A percentile compares a stretch with the other conserved stretches of the same genome.
Conservation (phyloP, 129 eudicot species). For the Ambrosia trifida region DNA sequence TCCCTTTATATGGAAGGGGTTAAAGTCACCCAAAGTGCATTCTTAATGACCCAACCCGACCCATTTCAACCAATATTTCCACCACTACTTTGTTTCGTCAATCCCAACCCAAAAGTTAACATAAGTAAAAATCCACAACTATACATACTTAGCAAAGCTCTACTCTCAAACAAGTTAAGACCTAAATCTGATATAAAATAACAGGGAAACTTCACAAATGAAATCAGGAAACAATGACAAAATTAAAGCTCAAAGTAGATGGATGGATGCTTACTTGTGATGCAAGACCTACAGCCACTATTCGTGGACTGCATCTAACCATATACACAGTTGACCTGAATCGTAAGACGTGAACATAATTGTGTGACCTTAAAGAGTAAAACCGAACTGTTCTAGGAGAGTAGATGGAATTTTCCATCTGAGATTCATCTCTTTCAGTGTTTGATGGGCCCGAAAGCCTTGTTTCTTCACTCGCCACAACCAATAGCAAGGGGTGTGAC, state of each 20-base stretch:
- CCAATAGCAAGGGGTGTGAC: constrained; percentile 85
- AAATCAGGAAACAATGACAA: constrained; percentile 6
- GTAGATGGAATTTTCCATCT: constrained; percentile 43
- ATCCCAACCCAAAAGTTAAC: constrained; percentile 6
- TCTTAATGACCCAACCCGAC: constrained; percentile 14
- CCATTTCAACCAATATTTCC: too few species aligned
- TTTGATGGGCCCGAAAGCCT: constrained; percentile 41
- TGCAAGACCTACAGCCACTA: constrained; percentile 94
- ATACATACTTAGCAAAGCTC: constrained; percentile 16
- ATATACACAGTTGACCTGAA: constrained; percentile 87
- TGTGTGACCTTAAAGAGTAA: constrained; percentile 84
- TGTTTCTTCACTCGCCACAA: constrained; percentile 83
- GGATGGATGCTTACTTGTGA: constrained; percentile 73
- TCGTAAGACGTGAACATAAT: constrained; percentile 74
- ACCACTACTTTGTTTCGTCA: neutral
- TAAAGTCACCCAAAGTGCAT: neutral
- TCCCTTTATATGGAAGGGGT: neutral
- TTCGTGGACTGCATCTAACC: constrained; percentile 90
- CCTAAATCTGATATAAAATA: constrained; percentile 16
- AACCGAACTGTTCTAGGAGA: constrained; percentile 82
- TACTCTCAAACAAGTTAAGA: constrained; percentile 12
- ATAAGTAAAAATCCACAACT: constrained; percentile 9
- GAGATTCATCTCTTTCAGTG: constrained; percentile 62
- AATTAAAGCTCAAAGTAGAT: constrained; percentile 2
- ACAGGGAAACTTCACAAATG: neutral